phyloP scores from a whole-genome alignment of 2,329 filamentous ascomycete species.

The Colletotrichum liriopes region DNA sequence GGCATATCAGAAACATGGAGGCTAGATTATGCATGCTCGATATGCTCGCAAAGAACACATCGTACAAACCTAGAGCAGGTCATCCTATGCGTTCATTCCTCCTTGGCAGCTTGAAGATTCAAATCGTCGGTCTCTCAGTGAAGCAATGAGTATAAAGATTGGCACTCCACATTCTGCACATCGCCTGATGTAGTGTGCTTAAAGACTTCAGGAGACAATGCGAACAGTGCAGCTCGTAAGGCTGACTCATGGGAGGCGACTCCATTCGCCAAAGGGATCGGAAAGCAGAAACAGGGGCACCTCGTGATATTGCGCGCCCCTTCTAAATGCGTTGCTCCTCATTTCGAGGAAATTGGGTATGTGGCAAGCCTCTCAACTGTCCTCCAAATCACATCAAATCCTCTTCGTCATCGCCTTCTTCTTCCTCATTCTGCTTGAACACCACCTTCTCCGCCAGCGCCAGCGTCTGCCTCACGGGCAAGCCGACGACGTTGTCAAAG shows the following conservation, averaged over 20 bases:
- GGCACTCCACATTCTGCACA: neutral
- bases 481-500: slow-evolving; percentile 93
- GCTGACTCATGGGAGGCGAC: neutral
- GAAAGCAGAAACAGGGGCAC: neutral
- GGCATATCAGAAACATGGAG: neutral
- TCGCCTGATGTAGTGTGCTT: neutral
- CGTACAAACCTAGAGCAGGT: neutral
- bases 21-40: neutral
- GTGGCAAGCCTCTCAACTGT: neutral
- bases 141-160: neutral
- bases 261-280: neutral
- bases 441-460: slow-evolving; percentile 91
- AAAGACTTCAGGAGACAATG: neutral
- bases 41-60: neutral
- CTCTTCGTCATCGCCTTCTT: slow-evolving; percentile 65
- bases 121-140: neutral
- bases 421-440: slow-evolving; percentile 78
- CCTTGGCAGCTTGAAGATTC: neutral
- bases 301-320: neutral
- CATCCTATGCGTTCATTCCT: neutral
- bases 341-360: neutral
- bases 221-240: neutral
- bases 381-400: slow-evolving; percentile 46
- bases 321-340: neutral
- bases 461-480: slow-evolving; percentile 85